These are phyloP conservation scores for Liquidambar formosana DNA, from an alignment of 164 flowering plant genomes.

Conservation along the genomic window DNA sequence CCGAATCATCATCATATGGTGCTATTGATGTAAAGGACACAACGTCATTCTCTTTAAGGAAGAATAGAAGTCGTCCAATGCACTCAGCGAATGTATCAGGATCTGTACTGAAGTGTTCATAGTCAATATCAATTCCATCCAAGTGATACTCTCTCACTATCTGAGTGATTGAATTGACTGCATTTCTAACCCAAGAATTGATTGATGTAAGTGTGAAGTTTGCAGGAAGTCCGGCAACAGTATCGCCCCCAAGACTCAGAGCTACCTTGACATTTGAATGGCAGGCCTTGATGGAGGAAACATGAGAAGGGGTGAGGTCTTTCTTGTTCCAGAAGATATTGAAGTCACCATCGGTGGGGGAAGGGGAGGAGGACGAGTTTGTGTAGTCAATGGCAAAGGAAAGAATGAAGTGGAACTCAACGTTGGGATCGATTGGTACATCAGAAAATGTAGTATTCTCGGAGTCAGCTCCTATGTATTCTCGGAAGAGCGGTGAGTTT, in stretches of 20 bases:
- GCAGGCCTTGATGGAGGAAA: conserved; percentile 26
- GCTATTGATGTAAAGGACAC: conserved; percentile 28
- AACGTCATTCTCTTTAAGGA: conserved; percentile 18
- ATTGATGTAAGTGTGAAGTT: conserved; percentile 14
- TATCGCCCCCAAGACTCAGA: conserved; percentile 27
- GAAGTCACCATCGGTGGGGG: conserved; percentile 34
- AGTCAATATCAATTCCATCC: conserved; percentile 28
- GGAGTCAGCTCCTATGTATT: conserved; percentile 34
- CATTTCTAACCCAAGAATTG: conserved; percentile 27
- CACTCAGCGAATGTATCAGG: conserved; percentile 30
- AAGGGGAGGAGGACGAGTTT: conserved; percentile 1
- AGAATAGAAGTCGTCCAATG: conserved; percentile 20
- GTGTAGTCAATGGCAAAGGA: conserved; percentile 40
- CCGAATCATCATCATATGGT: conserved; percentile 17
- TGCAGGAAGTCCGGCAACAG: background rate
- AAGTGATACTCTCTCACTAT: conserved; percentile 10
- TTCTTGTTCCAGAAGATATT: conserved; percentile 26
- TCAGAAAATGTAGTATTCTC: conserved; percentile 22
- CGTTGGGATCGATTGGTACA: conserved; percentile 25
- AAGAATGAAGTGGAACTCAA: conserved; percentile 36
- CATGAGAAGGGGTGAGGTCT: conserved; percentile 24
- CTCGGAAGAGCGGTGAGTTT: conserved; percentile 27
- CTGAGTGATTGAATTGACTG: conserved; percentile 6
- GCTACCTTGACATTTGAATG: conserved; percentile 33
- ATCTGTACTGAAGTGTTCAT: conserved; percentile 24